phyloP scores from a whole-genome alignment of 2,329 filamentous ascomycete species.

The Coniella lustricola region DNA sequence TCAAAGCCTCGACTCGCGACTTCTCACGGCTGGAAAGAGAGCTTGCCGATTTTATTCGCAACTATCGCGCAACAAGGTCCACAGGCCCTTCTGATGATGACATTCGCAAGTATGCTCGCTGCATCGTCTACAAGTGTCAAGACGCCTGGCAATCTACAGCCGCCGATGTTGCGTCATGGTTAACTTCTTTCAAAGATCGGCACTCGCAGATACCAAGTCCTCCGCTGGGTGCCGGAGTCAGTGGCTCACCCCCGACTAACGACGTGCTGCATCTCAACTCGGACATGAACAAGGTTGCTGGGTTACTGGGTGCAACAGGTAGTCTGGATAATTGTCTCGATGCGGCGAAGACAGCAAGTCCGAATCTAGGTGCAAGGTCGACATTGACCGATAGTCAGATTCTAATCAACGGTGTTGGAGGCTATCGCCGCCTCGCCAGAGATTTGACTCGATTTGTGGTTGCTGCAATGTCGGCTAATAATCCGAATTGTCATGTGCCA shows the following conservation, averaged over 20 bases:
- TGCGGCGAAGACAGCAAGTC: background rate
- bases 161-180: constrained; percentile 49
- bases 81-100: constrained; percentile 45
- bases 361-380: background rate
- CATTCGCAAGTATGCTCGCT: constrained; percentile 49
- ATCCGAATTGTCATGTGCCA: constrained; percentile 52
- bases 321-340: background rate
- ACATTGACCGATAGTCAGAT: constrained; percentile 24
- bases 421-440: constrained; percentile 47
- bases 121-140: constrained; percentile 56
- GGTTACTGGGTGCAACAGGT: background rate
- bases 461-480: constrained; percentile 50
- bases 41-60: constrained; percentile 43
- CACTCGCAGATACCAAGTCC: constrained; percentile 27
- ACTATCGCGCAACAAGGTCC: constrained; percentile 35
- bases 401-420: constrained; percentile 54
- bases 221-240: constrained; percentile 14
- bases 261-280: background rate
- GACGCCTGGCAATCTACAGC: constrained; percentile 59
- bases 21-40: constrained; percentile 50
- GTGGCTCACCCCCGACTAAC: constrained; percentile 13
- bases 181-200: constrained; percentile 44
- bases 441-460: constrained; percentile 48
- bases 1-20: constrained; percentile 55
- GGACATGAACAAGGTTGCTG: background rate